phyloP scores from a whole-genome alignment of 2,329 filamentous ascomycete genomes.

The Neofusicoccum cordaticola region DNA sequence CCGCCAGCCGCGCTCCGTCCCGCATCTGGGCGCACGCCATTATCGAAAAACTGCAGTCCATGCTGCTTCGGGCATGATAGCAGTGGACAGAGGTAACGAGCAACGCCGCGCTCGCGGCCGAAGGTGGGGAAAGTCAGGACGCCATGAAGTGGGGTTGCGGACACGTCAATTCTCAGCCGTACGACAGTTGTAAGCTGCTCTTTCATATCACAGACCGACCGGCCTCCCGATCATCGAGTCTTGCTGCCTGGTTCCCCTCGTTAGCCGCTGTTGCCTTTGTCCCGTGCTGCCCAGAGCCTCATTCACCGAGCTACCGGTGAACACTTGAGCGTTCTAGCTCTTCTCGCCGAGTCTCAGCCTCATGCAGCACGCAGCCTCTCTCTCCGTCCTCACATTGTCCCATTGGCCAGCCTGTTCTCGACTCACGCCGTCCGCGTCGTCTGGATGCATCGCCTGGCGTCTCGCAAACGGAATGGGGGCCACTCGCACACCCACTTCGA shows the following conservation, averaged over 20 bases:
- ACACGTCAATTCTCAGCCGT: constrained; percentile 11
- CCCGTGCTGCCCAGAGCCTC: background rate
- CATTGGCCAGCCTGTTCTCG: background rate
- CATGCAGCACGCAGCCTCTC: no score
- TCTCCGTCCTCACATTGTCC: background rate
- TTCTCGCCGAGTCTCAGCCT: background rate
- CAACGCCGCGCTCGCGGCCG: background rate
- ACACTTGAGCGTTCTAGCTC: background rate
- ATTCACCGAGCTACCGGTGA: background rate
- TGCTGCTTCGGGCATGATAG: constrained; percentile 2
- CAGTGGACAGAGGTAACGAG: background rate
- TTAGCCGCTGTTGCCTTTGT: background rate
- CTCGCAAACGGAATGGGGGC: background rate
- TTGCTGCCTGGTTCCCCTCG: background rate
- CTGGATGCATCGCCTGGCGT: background rate
- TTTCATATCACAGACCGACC: background rate
- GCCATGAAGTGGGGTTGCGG: background rate
- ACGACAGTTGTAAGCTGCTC: background rate
- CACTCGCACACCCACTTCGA: background rate
- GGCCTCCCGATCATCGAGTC: background rate
- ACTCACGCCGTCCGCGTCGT: background rate
- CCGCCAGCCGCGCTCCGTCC: background rate
- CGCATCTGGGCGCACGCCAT: background rate
- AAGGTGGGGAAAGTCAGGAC: background rate
- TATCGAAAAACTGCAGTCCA: background rate